Conservation (phyloP, 2,329 filamentous ascomycete species). For the Alternaria arbusti region DNA sequence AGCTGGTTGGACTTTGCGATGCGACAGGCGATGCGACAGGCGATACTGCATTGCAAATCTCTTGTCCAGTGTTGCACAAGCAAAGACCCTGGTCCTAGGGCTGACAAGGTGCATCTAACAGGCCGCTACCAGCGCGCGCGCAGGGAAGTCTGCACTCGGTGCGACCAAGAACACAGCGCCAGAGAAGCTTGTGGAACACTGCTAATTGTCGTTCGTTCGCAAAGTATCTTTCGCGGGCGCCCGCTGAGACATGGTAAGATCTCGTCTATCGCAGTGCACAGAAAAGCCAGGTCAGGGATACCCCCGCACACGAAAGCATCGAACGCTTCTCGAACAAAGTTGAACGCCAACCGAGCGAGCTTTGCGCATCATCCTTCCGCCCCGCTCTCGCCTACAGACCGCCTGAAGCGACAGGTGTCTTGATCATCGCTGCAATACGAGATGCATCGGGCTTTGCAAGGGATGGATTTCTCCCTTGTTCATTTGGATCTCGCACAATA, state of each 20-base stretch:
- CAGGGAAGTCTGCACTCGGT: constrained; percentile 20
- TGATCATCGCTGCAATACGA: not conserved
- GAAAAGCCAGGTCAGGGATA: constrained; percentile 27
- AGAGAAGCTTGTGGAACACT: not conserved
- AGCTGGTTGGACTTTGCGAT: not conserved
- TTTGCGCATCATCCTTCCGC: constrained; percentile 22
- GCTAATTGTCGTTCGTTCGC: not conserved
- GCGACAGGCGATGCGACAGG: not conserved
- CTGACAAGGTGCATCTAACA: constrained; percentile 11
- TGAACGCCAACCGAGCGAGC: constrained; percentile 33
- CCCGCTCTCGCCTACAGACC: constrained; percentile 16
- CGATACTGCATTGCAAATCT: constrained; percentile 1
- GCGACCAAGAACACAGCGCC: constrained; percentile 2
- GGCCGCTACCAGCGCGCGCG: constrained; percentile 3
- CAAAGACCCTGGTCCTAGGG: constrained; percentile 23
- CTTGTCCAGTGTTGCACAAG: constrained; percentile 20
- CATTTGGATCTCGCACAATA: not conserved
- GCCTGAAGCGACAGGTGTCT: not conserved
- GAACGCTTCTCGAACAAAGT: constrained; percentile 29
- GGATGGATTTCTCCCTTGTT: not conserved
- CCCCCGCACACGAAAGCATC: constrained; percentile 24
- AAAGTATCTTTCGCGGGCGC: not conserved
- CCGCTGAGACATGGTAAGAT: constrained; percentile 1
- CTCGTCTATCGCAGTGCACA: constrained; percentile 20
- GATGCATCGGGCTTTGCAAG: not conserved